Conservation (phyloP, 1,139 yeast genomes). For the Lodderomyces elongisporus region DNA sequence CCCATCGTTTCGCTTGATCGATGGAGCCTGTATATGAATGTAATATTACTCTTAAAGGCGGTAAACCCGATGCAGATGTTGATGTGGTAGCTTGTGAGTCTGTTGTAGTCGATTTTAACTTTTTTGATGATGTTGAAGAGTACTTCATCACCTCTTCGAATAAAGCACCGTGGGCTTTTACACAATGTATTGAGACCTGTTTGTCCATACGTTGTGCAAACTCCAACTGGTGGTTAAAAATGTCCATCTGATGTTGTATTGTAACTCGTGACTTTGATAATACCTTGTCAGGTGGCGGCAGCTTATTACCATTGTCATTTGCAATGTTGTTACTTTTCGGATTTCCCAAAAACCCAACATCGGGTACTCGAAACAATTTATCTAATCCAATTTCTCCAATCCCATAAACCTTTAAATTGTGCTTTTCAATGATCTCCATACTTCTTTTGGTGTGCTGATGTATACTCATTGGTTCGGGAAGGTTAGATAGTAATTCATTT, state of each 20-base stretch:
- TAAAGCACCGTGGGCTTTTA: slow-evolving; percentile 64
- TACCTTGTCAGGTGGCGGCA: slow-evolving; percentile 4
- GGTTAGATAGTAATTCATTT: slow-evolving; percentile 35
- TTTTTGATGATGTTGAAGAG: no score
- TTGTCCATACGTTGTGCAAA: slow-evolving; percentile 46
- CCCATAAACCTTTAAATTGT: slow-evolving; percentile 22
- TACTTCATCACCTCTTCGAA: slow-evolving; percentile 38
- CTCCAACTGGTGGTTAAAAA: slow-evolving; percentile 48
- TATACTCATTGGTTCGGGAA: slow-evolving; percentile 62
- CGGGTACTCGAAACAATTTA: slow-evolving; percentile 65
- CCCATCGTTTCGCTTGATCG: slow-evolving; percentile 60
- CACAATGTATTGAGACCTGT: slow-evolving; percentile 79
- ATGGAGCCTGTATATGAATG: slow-evolving; percentile 86
- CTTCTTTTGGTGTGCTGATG: slow-evolving; percentile 31
- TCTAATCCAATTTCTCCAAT: slow-evolving; percentile 94
- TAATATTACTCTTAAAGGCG: slow-evolving; percentile 43
- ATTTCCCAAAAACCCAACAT: slow-evolving; percentile 50
- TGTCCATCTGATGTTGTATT: slow-evolving; percentile 57
- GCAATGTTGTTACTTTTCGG: slow-evolving; percentile 5
- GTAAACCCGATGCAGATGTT: no score
- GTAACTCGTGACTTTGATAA: slow-evolving; percentile 48
- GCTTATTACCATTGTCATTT: slow-evolving; percentile 3
- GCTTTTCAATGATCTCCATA: slow-evolving; percentile 16
- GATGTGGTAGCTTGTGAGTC: no score
- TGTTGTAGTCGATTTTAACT: no score